phyloP scores from a whole-genome alignment of 2,329 filamentous ascomycete genomes.

The Exophiala aquamarina region DNA sequence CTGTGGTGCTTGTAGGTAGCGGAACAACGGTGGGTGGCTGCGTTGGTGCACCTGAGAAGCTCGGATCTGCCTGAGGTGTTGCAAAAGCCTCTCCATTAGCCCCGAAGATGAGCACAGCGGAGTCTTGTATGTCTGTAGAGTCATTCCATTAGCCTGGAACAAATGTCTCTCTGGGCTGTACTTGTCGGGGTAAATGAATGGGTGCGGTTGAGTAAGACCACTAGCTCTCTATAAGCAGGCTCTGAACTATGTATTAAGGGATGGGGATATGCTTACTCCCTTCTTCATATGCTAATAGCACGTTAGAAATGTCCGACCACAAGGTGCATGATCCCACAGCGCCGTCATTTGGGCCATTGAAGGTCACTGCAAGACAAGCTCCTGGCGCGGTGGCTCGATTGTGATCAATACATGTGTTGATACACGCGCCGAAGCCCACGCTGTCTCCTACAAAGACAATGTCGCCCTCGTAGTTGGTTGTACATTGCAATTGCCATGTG shows the following conservation, averaged over 20 bases:
- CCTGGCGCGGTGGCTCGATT: slow-evolving; percentile 13
- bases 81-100: slow-evolving; percentile 19
- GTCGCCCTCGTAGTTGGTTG: slow-evolving; percentile 16
- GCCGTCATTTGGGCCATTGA: slow-evolving; percentile 13
- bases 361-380: slow-evolving; percentile 17
- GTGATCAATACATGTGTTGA: slow-evolving; percentile 15
- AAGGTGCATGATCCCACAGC: slow-evolving; percentile 15
- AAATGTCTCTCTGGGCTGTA: no score
- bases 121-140: slow-evolving; percentile 17
- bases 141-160: no score
- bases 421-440: slow-evolving; percentile 15
- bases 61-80: slow-evolving; percentile 13
- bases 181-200: no score
- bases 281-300: slow-evolving; percentile 17
- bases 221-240: no score
- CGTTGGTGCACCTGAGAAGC: slow-evolving; percentile 20
- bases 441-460: slow-evolving; percentile 9
- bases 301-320: slow-evolving; percentile 14
- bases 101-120: slow-evolving; percentile 21
- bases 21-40: slow-evolving; percentile 14
- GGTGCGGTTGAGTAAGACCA: no score
- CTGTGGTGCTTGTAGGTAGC: slow-evolving; percentile 11
- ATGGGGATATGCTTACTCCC: slow-evolving; percentile 13
- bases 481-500: slow-evolving; percentile 23
- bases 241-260: not conserved